phyloP scores from a whole-genome alignment of 495 filamentous ascomycete species.

The Aspergillus funiculosus region DNA sequence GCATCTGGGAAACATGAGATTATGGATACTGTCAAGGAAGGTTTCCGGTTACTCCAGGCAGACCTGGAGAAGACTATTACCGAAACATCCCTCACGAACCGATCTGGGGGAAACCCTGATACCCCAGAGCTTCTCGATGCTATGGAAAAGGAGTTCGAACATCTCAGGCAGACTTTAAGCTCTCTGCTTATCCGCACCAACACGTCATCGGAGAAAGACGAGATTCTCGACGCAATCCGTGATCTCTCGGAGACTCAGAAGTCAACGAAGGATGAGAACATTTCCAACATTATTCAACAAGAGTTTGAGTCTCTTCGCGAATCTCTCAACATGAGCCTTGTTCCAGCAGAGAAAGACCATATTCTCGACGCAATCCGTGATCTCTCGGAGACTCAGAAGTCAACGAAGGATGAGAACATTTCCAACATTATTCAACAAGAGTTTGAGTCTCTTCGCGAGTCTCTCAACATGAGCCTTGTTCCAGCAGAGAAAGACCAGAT shows the following conservation, averaged over 20 bases:
- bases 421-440: not conserved
- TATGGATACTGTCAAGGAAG: conserved; percentile 64
- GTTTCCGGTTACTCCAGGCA: conserved; percentile 64
- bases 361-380: not conserved
- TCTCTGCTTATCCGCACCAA: conserved; percentile 58
- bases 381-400: not conserved
- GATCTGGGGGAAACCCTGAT: conserved; percentile 36
- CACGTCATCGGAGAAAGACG: conserved; percentile 50
- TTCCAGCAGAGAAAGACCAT: not conserved
- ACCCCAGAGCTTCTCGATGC: conserved; percentile 57
- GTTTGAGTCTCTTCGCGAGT: not conserved
- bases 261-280: conserved; percentile 15
- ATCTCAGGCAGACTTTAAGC: conserved; percentile 66
- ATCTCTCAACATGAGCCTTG: conserved; percentile 41
- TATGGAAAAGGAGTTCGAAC: conserved; percentile 65
- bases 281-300: conserved; percentile 52
- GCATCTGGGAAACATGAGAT: conserved; percentile 69
- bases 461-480: not conserved
- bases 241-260: conserved; percentile 39
- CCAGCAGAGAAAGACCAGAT: conserved; percentile 1
- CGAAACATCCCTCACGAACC: conserved; percentile 32
- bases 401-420: not conserved
- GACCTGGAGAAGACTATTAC: conserved; percentile 63
- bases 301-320: conserved; percentile 73
- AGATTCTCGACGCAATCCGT: conserved; percentile 56